phyloP scores from a whole-genome alignment of 2,329 filamentous ascomycete species.

The Aspergillus glaucus region DNA sequence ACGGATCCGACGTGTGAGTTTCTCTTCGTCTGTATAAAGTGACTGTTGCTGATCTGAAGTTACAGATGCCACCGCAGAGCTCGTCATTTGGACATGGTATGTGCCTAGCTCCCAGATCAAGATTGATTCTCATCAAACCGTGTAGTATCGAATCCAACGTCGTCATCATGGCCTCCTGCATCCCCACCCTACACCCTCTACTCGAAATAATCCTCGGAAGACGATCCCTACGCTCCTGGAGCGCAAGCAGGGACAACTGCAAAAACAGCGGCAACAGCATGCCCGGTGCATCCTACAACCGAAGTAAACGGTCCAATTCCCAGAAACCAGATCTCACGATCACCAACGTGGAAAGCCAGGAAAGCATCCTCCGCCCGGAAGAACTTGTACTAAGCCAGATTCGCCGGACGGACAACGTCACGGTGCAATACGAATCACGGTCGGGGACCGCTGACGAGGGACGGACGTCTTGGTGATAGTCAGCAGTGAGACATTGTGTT shows the following conservation, averaged over 20 bases:
- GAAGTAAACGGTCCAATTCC: constrained; percentile 2
- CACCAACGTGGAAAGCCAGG: constrained; percentile 10
- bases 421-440: constrained; percentile 13
- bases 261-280: constrained; percentile 5
- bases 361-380: constrained; percentile 13
- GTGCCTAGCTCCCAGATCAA: not conserved
- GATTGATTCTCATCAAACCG: not conserved
- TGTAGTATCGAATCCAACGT: constrained; percentile 26
- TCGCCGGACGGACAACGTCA: constrained; percentile 14
- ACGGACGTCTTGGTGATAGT: not conserved
- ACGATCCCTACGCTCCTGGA: constrained; percentile 10
- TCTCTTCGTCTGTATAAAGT: too few relatives aligned
- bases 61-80: constrained; percentile 27
- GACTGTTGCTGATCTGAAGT: too few relatives aligned
- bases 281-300: not conserved
- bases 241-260: not conserved
- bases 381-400: constrained; percentile 8
- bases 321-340: not conserved
- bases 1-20: constrained; percentile 25
- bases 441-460: not conserved
- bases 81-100: constrained; percentile 44
- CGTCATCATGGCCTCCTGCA: constrained; percentile 31
- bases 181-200: constrained; percentile 28
- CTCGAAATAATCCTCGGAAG: constrained; percentile 21
- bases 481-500: not conserved